Evolutionary conservation across 805 yeast species (phyloP).

Genomic region (Saccharomycopsis guyanensis): DNA sequence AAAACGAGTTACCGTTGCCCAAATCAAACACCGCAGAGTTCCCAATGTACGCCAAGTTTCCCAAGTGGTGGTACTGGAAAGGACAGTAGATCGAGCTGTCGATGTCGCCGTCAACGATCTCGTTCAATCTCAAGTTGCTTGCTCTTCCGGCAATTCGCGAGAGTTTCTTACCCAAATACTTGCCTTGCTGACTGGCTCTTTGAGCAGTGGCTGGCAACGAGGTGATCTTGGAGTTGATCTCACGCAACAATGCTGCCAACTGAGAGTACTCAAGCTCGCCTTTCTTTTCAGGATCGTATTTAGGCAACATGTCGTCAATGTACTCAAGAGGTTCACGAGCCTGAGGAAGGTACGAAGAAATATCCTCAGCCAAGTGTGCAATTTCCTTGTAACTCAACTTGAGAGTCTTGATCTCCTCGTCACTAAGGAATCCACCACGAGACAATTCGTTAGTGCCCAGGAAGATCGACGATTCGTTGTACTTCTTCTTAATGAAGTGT

Average conservation of each 20-base stretch:
- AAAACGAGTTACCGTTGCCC: conserved; percentile 48
- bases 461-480: conserved; percentile 26
- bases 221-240: conserved; percentile 55
- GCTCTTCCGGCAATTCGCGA: conserved; percentile 42
- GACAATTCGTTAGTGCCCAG: conserved; percentile 23
- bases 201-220: conserved; percentile 71
- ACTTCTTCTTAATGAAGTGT: conserved; percentile 35
- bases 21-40: conserved; percentile 65
- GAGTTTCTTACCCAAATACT: conserved; percentile 53
- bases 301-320: conserved; percentile 43
- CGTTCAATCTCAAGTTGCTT: conserved; percentile 36
- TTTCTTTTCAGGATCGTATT: conserved; percentile 39
- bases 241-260: conserved; percentile 40
- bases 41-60: conserved; percentile 62
- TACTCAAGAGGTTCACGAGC: conserved; percentile 48
- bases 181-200: conserved; percentile 66
- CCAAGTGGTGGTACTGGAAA: conserved; percentile 55
- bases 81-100: conserved; percentile 51
- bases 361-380: conserved; percentile 38
- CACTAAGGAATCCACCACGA: conserved; percentile 31
- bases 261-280: conserved; percentile 50
- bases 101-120: conserved; percentile 44
- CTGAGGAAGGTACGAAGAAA: conserved; percentile 47
- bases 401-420: conserved; percentile 44
- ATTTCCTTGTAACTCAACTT: conserved; percentile 42